Evolutionary conservation across 306 rosid genomes (phyloP), one percentile per base, ranked within the genome.

Genomic region (Quercus dentata): DNA sequence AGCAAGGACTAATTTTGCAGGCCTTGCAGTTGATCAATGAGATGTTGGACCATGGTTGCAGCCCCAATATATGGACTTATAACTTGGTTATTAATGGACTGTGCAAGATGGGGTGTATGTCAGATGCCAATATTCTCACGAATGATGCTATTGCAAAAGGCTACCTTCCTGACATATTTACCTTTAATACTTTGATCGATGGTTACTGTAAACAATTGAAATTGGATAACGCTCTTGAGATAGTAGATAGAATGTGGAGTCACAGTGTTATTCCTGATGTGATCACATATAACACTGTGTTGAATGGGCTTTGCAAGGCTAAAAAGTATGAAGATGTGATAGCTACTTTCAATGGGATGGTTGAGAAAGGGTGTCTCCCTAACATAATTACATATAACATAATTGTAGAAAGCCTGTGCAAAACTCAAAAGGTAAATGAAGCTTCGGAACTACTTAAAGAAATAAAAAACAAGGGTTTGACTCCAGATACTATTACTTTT

Each of bases 281-380:
- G 85, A 88, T 94, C 83, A 91, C 97, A 19, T 90, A 87, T 75
- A 94, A 92, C 84, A 87, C 95, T 76, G 71, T 94, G 86, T 80
- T 92, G 79, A 90, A 92, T 83, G 97, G 98, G 71, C 97, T 92
- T 69, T 92, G 97, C 87, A 94, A 94, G 92, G 90, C 94, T 73
- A 74, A 79, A 65, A 91, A 85, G 82, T 79, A 62, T 69, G 88
- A 86, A 6, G 94, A 89, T 85, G 93, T 92, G 69, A 84, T 87
- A 88, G 86, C 80, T 28, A 91, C 86, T 74, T 94, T 87, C 86
- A 83, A 84, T 82, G 91, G 78, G 77, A 91, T 94, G 94, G 64
- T 64, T 46, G 92, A 87, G 80, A 92, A 91, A 82, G 97, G 92
- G 68, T 88, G 94, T 71, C 58, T 69, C 57, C 97, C 95, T 25